A percentile compares a stretch with the other conserved stretches of the same genome.
phyloP scores from a whole-genome alignment of 225 moss, liverwort and hornwort species.

The Rhytidiadelphus loreus region DNA sequence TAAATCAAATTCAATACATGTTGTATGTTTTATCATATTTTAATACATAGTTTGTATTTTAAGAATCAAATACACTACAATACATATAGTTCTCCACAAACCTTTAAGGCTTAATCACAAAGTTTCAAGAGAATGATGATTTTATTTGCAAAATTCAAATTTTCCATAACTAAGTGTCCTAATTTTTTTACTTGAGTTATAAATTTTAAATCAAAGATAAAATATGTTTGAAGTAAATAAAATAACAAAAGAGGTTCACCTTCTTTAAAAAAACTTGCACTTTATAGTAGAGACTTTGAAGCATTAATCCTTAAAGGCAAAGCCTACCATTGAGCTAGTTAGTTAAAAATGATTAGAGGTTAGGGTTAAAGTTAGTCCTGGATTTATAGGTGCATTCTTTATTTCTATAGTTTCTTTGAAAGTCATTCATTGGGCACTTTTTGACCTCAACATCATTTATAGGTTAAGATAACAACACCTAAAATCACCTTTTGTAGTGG shows the following conservation, averaged over 20 bases:
- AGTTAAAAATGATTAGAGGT: too few relatives aligned
- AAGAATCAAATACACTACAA: not conserved
- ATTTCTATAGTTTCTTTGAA: not conserved
- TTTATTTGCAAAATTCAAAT: not conserved
- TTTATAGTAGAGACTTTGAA: not conserved
- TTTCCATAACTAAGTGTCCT: too few relatives aligned
- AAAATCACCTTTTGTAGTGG: too few relatives aligned
- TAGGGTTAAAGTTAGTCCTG: too few relatives aligned
- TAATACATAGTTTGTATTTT: not conserved
- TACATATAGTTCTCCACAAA: not conserved
- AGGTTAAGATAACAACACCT: not conserved
- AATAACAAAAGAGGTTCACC: not conserved
- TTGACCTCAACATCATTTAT: not conserved
- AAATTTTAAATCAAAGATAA: not conserved
- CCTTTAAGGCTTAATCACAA: not conserved
- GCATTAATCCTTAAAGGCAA: not conserved
- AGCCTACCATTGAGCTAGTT: not conserved
- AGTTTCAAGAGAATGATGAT: rapidly evolving
- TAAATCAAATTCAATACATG: not conserved
- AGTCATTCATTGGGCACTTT: not conserved
- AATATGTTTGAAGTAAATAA: too few relatives aligned
- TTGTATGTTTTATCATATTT: not conserved
- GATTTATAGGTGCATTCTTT: not conserved
- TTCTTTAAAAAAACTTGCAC: too few relatives aligned
- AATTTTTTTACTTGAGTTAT: not conserved